These are phyloP conservation scores for Massarina eburnea DNA, from an alignment of 2,329 filamentous ascomycete species.

Conservation along the genomic window DNA sequence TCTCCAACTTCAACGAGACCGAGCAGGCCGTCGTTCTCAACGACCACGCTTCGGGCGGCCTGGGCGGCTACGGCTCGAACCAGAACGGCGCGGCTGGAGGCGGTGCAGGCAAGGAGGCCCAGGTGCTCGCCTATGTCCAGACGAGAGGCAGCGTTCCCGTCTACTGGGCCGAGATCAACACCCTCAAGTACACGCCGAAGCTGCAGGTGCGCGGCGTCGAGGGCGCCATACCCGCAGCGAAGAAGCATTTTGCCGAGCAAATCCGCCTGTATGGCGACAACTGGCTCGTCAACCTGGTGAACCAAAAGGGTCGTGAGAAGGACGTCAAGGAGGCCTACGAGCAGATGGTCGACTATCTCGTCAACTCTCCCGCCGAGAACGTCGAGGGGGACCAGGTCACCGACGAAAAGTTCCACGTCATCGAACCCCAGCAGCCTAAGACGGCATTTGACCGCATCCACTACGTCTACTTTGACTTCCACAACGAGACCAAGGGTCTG, in stretches of 20 bases:
- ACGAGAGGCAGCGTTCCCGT: constrained; percentile 94
- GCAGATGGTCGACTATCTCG: constrained; percentile 76
- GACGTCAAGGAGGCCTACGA: constrained; percentile 93
- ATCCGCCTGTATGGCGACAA: constrained; percentile 93
- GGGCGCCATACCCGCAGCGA: constrained; percentile 74
- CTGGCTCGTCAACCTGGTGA: constrained; percentile 95
- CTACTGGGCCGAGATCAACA: constrained; percentile 96
- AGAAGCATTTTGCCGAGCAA: constrained; percentile 89
- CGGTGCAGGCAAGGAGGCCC: constrained; percentile 69
- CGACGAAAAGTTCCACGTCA: constrained; percentile 77
- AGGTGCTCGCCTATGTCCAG: constrained; percentile 93
- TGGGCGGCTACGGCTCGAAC: constrained; percentile 79
- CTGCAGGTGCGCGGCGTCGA: constrained; percentile 86
- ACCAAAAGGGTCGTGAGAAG: constrained; percentile 89
- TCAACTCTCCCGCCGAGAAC: constrained; percentile 68
- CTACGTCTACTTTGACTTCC: constrained; percentile 98
- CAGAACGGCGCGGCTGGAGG: constrained; percentile 65
- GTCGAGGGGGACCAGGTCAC: constrained; percentile 66
- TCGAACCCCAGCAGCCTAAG: constrained; percentile 64
- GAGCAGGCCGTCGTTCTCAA: constrained; percentile 92
- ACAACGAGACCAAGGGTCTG: constrained; percentile 94
- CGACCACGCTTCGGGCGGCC: constrained; percentile 68
- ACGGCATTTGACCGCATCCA: constrained; percentile 81
- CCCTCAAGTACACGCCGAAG: constrained; percentile 85
- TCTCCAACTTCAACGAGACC: constrained; percentile 99